A percentile compares a stretch with the other conserved stretches of the same genome.
These are phyloP conservation scores for Colletotrichum endophyticum DNA, from an alignment of 2,329 filamentous ascomycete species.

Conservation along the genomic window DNA sequence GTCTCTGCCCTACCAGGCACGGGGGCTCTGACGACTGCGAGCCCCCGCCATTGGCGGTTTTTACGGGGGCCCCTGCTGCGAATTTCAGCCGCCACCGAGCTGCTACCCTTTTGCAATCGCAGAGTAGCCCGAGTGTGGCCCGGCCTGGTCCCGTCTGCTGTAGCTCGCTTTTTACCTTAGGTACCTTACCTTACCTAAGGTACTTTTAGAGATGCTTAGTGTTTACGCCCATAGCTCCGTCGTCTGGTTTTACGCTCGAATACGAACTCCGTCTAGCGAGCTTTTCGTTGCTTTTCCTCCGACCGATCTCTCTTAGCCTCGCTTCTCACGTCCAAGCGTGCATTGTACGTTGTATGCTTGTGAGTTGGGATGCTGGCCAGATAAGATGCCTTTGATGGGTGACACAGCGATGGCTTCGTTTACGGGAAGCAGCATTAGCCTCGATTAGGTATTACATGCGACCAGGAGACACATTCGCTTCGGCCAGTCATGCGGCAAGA, in stretches of 20 bases:
- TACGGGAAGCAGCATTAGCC: not conserved
- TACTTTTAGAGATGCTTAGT: not conserved
- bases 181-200: too few species aligned
- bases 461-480: not conserved
- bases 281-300: slow-evolving; percentile 9
- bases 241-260: not conserved
- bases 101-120: not conserved
- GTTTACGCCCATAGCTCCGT: not conserved
- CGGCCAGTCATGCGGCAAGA: not conserved
- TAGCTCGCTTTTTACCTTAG: not conserved
- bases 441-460: not conserved
- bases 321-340: slow-evolving; percentile 1
- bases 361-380: not conserved
- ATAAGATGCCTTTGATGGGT: not conserved
- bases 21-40: slow-evolving; percentile 1
- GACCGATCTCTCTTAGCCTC: slow-evolving; percentile 1
- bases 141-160: not conserved
- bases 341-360: not conserved
- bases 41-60: slow-evolving; percentile 5
- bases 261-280: not conserved
- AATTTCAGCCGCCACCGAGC: not conserved
- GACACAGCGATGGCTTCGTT: not conserved
- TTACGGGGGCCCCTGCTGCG: not conserved
- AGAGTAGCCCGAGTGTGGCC: not conserved
- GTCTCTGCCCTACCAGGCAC: slow-evolving; percentile 22